Percentiles rank a stretch among this genome's conserved stretches.
Conservation (phyloP, 2,329 filamentous ascomycete species). For the Gyromitra esculenta region DNA sequence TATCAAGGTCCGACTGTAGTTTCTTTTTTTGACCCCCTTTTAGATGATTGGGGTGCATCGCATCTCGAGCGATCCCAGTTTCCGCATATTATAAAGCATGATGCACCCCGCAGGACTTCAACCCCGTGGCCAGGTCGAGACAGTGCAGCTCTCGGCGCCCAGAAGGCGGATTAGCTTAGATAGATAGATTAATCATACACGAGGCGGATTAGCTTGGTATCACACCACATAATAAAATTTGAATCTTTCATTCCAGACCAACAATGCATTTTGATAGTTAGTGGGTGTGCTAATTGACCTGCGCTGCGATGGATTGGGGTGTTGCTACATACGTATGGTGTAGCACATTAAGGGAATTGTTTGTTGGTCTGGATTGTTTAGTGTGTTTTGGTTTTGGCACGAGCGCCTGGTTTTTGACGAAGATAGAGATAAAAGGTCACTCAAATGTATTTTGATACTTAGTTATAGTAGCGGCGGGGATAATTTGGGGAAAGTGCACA, state of each 20-base stretch:
- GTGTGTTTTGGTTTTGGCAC: too few species aligned
- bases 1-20: too few species aligned
- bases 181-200: too few species aligned
- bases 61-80: background rate
- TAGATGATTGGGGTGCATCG: background rate
- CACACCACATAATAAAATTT: background rate
- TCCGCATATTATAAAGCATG: background rate
- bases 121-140: background rate
- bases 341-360: background rate
- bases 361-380: background rate
- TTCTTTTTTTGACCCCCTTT: background rate
- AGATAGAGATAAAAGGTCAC: too few species aligned
- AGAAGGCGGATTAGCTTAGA: slow-evolving; percentile 4
- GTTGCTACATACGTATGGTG: background rate
- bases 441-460: too few species aligned
- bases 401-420: too few species aligned
- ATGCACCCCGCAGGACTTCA: background rate
- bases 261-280: background rate
- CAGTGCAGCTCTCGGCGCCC: slow-evolving; percentile 15
- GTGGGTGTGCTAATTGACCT: background rate
- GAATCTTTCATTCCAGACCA: background rate
- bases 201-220: slow-evolving; percentile 4
- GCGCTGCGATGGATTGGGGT: background rate
- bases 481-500: too few species aligned
- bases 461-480: too few species aligned